Evolutionary conservation across 805 yeast genomes (phyloP), one percentile per base, ranked within the genome.

Genomic region (Suhomyces pyralidae): DNA sequence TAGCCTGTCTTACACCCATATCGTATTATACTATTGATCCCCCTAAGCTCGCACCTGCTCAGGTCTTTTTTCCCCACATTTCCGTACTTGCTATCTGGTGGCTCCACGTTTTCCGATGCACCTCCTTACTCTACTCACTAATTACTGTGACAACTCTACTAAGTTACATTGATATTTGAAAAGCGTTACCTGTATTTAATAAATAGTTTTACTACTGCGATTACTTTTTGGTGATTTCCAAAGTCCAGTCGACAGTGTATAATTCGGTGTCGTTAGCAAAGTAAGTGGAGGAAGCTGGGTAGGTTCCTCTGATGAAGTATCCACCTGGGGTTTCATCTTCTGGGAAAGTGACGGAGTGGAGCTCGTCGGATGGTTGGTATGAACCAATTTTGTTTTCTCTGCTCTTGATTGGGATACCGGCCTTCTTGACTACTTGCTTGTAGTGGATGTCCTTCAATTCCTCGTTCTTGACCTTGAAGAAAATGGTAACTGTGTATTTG

Each of bases 1-100:
- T 79, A 1, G 96, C 96, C 3, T 84, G 81, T 50, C 91, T 72
- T 44, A 67, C 55, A 56, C 53, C 55, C 59, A 61, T 59, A 12
- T 24, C 48, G 43, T 28, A 28, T 5, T 28, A 10, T 28, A 28
- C 14, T 28, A 10, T 28, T 10, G 32, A 28, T 28, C 32, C 4
- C 32, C 32, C n/a, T 28, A 10, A 10, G 32, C 32, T 28, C 32
- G n/a, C 32, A 28, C 32, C 12, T 36, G 7, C 24, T 19, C 24
- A 7, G 24, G 5, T 38, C 42, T 38, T 19, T 19, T 17, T 19
- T 2, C 20, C 24, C 42, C 42, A 38, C 42, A 17, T 38, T 7
- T 38, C 10, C 4, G 22, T 8, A 15, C 42, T 40, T 47, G 36
- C 36, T 14, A 1, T 32, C 36, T 5, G 36, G 36, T n/a, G 17